Base-by-base conservation (phyloP, 148 eudicot species). In the Beta vulgaris region DNA sequence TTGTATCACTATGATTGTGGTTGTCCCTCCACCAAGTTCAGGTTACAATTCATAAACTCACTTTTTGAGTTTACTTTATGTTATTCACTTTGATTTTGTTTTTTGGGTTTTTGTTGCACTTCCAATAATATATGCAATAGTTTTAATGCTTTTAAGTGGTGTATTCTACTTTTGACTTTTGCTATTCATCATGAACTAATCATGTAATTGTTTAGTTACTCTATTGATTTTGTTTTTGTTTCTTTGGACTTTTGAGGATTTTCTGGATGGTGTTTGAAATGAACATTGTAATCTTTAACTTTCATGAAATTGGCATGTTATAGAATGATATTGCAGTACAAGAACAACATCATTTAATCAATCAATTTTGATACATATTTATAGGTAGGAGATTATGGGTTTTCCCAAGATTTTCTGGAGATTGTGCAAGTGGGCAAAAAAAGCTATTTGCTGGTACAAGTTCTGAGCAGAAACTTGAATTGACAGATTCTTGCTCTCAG, bases 351-450 rank as follows among this genome's bases (percentile, higher is more conserved):
- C 2, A 64, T 36, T 21, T 7, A 34, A 6, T 64, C 23, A 36
- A 37, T 21, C 0, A 23, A 37, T 1, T 18, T 21, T 42, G 40
- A 58, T 51, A 42, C 8, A 11, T 71, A 2, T 58, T 82, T 75
- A 53, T 80, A 96, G 98, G 99, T 74, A 83, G 87, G 84, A 96
- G 83, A 73, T 61, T 91, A 43, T 89, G 97, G 99, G 88, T 80
- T 10, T 91, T 96, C 69, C 99, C 99, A 16, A 88, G 92, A 78
- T 96, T 96, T 84, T 88, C 97, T 34, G 97, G 98, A 55, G 98
- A 92, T 68, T 95, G 99, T 83, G 98, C 99, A 1, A 89, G 84
- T 80, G 88, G 90, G 71, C 86, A 88, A 62, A 82, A 84, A 77
- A 92, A 65, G 83, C 80, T 91, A 49, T 82, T 84, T 31, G 51